Evolutionary conservation across 83 land plant species (phyloP).

Genomic region (Picea abies): DNA sequence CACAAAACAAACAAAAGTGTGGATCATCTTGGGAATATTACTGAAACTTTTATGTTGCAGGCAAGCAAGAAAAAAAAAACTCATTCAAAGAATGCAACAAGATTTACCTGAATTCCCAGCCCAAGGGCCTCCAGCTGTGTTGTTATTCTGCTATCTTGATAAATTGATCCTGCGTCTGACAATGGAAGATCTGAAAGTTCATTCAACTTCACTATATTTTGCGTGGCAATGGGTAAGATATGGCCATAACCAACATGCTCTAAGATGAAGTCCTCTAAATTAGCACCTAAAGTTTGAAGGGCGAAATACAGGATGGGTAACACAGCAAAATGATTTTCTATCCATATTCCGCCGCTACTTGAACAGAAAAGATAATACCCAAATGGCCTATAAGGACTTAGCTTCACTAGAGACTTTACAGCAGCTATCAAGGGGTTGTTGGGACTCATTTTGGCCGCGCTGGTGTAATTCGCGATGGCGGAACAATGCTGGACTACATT

Average conservation of each 20-base stretch:
- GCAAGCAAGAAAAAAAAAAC: not conserved
- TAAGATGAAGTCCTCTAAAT: not conserved
- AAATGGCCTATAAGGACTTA: constrained; percentile 61
- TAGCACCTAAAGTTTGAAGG: not conserved
- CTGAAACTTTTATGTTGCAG: no score
- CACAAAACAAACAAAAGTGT: no score
- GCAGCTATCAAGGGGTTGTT: constrained; percentile 40
- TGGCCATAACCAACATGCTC: constrained; percentile 4
- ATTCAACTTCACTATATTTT: not conserved
- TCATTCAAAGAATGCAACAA: not conserved
- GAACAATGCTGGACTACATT: constrained; percentile 34
- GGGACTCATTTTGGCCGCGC: constrained; percentile 30
- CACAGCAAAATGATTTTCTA: not conserved
- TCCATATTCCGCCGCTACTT: constrained; percentile 24
- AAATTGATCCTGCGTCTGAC: not conserved
- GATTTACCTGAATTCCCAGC: not conserved
- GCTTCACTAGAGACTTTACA: constrained; percentile 24
- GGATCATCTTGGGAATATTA: no score
- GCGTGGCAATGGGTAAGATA: not conserved
- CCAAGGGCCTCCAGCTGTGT: not conserved
- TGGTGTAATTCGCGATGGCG: constrained; percentile 33
- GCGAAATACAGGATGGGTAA: not conserved
- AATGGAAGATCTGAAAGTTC: constrained; percentile 5
- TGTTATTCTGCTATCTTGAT: not conserved
- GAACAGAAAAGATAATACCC: constrained; percentile 49